Evolutionary conservation across 805 yeast genomes (phyloP).

Genomic region (Metschnikowia noctiluminum): DNA sequence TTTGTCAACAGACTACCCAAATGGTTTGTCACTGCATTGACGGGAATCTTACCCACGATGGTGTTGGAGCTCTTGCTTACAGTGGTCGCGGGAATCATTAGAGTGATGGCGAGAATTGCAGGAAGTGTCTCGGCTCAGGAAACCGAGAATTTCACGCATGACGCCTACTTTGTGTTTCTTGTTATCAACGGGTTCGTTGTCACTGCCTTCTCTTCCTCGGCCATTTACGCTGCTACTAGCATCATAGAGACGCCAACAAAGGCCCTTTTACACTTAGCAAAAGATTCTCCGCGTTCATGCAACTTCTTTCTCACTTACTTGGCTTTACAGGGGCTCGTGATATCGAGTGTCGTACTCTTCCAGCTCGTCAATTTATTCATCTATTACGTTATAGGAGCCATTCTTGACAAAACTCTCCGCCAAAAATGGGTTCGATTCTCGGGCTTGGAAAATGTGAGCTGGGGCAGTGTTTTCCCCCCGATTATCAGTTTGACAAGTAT

Average conservation of each 20-base stretch:
- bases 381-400: conserved; percentile 53
- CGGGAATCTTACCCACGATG: conserved; percentile 67
- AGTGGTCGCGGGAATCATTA: conserved; percentile 60
- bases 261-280: conserved; percentile 56
- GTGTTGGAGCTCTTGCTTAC: conserved; percentile 64
- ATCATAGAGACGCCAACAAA: conserved; percentile 56
- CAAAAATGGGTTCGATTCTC: conserved; percentile 63
- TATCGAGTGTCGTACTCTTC: conserved; percentile 61
- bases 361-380: conserved; percentile 59
- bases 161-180: conserved; percentile 65
- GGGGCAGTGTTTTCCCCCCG: conserved; percentile 78
- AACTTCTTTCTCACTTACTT: conserved; percentile 70
- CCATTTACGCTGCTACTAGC: conserved; percentile 61
- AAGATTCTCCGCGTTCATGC: conserved; percentile 66
- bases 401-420: conserved; percentile 63
- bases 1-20: conserved; percentile 58
- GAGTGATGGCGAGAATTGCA: conserved; percentile 56
- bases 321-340: conserved; percentile 63
- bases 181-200: conserved; percentile 69
- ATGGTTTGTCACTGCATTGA: conserved; percentile 55
- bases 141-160: conserved; percentile 63
- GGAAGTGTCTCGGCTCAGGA: conserved; percentile 58
- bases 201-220: conserved; percentile 69
- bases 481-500: conserved; percentile 71
- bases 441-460: conserved; percentile 48